These are phyloP conservation scores for Acacia concinna DNA, from an alignment of 331 rosid species.

Conservation along the genomic window DNA sequence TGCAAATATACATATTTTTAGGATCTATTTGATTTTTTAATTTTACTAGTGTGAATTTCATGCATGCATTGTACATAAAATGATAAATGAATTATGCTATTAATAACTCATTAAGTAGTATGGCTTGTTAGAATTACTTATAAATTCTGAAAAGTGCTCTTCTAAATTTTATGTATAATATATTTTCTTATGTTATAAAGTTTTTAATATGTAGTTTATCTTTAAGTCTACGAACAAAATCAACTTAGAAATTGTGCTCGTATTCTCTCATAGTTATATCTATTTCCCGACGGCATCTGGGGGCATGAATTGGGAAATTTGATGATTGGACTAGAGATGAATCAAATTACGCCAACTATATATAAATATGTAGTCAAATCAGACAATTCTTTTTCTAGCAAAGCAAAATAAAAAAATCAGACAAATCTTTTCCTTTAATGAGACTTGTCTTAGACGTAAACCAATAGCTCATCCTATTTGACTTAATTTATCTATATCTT, in stretches of 20 bases:
- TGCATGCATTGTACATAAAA: too few species aligned
- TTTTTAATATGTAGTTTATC: too few species aligned
- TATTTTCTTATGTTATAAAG: too few species aligned
- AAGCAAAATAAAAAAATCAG: neutral
- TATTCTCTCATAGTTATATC: too few species aligned
- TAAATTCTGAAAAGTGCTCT: too few species aligned
- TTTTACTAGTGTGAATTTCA: neutral
- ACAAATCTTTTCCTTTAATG: neutral
- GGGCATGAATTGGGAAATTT: constrained; percentile 9
- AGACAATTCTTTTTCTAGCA: neutral
- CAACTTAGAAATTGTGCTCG: too few species aligned
- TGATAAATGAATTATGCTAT: neutral
- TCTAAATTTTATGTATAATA: too few species aligned
- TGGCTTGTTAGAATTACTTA: too few species aligned
- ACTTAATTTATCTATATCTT: neutral
- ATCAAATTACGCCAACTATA: neutral
- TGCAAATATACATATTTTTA: neutral
- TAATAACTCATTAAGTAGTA: neutral
- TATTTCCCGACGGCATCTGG: constrained; percentile 17
- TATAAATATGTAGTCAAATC: neutral
- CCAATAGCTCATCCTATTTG: neutral
- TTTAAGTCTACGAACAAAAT: too few species aligned
- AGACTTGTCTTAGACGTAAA: neutral
- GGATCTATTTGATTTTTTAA: neutral
- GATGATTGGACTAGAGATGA: neutral